phyloP scores from a whole-genome alignment of 345 rosid genomes.

The Ricinus communis region DNA sequence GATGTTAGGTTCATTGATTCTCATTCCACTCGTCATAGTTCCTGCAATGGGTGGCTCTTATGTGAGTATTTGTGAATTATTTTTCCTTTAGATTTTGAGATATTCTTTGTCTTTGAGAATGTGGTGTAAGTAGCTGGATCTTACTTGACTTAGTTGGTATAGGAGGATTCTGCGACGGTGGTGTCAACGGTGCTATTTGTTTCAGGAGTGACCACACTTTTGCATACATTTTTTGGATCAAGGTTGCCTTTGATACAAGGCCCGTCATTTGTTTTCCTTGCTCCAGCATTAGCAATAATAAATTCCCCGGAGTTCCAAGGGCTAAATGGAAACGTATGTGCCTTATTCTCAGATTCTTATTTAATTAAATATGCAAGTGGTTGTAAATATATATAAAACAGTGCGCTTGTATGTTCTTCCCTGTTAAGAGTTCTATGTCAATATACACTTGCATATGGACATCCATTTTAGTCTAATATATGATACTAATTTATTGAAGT shows the following conservation, averaged over 20 bases:
- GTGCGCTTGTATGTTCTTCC: background rate
- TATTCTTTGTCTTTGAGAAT: constrained; percentile 10
- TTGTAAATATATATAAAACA: constrained; percentile 1
- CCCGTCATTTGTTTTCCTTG: constrained; percentile 86
- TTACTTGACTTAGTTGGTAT: constrained; percentile 46
- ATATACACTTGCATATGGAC: background rate
- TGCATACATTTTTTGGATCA: constrained; percentile 87
- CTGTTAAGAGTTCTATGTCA: background rate
- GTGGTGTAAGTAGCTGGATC: constrained; percentile 23
- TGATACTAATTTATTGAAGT: background rate
- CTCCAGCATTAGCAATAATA: constrained; percentile 82
- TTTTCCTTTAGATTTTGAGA: background rate
- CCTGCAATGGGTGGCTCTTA: constrained; percentile 98
- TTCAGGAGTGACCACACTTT: constrained; percentile 79
- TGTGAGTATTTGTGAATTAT: constrained; percentile 49
- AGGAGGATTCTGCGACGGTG: constrained; percentile 86
- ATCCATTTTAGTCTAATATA: background rate
- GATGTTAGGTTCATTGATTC: constrained; percentile 80
- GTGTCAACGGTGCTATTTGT: constrained; percentile 90
- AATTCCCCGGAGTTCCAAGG: constrained; percentile 90
- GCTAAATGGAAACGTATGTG: constrained; percentile 83
- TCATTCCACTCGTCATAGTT: constrained; percentile 88
- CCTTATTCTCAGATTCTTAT: constrained; percentile 1
- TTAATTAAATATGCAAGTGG: background rate
- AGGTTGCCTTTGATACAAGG: constrained; percentile 97